These are phyloP conservation scores for Fusarium neocosmosporiellum DNA, from an alignment of 2,329 filamentous ascomycete genomes.

Conservation along the genomic window DNA sequence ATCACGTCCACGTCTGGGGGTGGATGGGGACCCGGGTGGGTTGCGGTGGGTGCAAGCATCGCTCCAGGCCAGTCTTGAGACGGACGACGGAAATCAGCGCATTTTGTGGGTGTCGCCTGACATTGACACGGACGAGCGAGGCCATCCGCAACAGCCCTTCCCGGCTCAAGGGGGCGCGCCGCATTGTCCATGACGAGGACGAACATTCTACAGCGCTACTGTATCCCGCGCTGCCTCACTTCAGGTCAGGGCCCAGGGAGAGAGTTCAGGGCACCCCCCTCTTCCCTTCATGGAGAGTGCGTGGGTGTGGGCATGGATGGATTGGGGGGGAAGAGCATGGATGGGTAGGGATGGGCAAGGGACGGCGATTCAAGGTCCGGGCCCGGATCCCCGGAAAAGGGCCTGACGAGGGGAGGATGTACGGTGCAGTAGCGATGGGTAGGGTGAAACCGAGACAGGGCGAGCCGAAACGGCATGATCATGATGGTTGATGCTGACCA, in stretches of 20 bases:
- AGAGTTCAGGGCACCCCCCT: conserved; percentile 12
- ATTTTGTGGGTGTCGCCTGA: conserved; percentile 38
- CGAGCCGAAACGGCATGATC: conserved; percentile 5
- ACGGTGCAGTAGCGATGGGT: conserved; percentile 7
- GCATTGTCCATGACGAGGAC: conserved; percentile 30
- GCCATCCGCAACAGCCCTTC: neutral
- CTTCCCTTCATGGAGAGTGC: conserved; percentile 26
- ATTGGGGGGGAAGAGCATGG: neutral
- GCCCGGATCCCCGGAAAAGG: conserved; percentile 38
- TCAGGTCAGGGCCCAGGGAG: conserved; percentile 1
- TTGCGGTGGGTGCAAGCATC: conserved; percentile 16
- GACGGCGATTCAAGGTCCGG: conserved; percentile 31
- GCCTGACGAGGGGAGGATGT: neutral
- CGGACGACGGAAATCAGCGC: conserved; percentile 37
- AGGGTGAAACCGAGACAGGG: conserved; percentile 15
- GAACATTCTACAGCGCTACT: conserved; percentile 7
- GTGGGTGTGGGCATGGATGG: conserved; percentile 20
- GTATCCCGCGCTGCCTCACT: conserved; percentile 27
- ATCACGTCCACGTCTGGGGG: conserved; percentile 36
- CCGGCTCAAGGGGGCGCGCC: conserved; percentile 12
- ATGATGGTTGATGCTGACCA: conserved; percentile 16
- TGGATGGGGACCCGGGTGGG: conserved; percentile 42
- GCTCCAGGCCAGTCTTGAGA: conserved; percentile 6
- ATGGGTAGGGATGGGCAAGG: conserved; percentile 6
- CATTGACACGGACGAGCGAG: conserved; percentile 10